Conservation (phyloP, 2,329 filamentous ascomycete genomes). For the Tolypocladium sp. region DNA sequence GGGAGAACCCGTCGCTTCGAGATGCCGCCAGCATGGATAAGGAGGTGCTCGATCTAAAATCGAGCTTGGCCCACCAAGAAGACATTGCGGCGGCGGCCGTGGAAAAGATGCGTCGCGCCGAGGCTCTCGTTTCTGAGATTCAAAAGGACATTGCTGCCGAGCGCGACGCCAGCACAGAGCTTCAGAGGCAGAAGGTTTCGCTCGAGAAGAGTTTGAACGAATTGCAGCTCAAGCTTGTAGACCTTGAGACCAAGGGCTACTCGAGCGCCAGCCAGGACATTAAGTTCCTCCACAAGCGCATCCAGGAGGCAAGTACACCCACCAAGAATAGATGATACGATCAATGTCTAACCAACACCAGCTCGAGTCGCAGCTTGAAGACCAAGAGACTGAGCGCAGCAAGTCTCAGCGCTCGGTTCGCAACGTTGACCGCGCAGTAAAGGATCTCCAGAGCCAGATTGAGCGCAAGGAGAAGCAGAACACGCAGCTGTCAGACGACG, state of each 20-base stretch:
- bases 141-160: constrained; percentile 88
- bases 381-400: constrained; percentile 68
- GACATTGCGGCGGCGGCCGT: constrained; percentile 86
- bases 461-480: constrained; percentile 89
- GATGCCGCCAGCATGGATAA: constrained; percentile 84
- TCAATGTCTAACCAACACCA: constrained; percentile 29
- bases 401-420: constrained; percentile 81
- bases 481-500: constrained; percentile 70
- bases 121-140: constrained; percentile 77
- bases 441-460: constrained; percentile 85
- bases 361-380: constrained; percentile 82
- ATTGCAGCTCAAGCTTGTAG: constrained; percentile 78
- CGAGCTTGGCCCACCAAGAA: constrained; percentile 81
- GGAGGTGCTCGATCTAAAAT: constrained; percentile 82
- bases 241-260: constrained; percentile 95
- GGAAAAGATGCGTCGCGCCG: constrained; percentile 93
- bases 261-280: constrained; percentile 91
- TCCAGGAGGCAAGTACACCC: constrained; percentile 73
- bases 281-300: constrained; percentile 84
- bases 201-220: constrained; percentile 89
- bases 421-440: constrained; percentile 88
- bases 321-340: background rate
- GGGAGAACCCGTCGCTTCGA: constrained; percentile 78
- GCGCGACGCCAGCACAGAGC: constrained; percentile 68
- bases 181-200: constrained; percentile 83